Conservation (phyloP, 352 stramenopile species). For the Blastocystis sp. region DNA sequence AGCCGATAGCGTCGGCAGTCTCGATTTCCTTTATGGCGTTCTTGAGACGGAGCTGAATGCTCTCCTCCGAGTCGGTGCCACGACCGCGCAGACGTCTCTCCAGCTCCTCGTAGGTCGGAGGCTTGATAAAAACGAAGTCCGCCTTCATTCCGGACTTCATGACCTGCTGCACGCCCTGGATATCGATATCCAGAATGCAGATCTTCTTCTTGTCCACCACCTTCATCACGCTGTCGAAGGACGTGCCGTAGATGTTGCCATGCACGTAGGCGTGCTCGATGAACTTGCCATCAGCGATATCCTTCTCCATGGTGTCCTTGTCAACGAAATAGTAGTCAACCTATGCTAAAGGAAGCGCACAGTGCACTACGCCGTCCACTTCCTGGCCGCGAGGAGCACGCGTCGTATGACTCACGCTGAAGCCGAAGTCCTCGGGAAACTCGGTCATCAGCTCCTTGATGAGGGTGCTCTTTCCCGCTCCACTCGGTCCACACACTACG, state of each 20-base stretch:
- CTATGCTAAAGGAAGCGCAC: not conserved
- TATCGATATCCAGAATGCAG: conserved; percentile 97
- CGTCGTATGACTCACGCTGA: conserved; percentile 96
- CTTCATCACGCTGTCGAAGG: conserved; percentile 82
- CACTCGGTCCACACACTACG: conserved; percentile 85
- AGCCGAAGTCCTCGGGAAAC: conserved; percentile 87
- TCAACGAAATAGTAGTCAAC: conserved; percentile 93
- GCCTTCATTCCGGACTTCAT: conserved; percentile 83
- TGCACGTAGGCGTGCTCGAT: conserved; percentile 95
- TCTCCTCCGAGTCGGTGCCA: conserved; percentile 92
- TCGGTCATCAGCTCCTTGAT: conserved; percentile 83
- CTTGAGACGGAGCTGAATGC: conserved; percentile 87
- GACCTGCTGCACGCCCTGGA: conserved; percentile 93
- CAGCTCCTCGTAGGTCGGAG: conserved; percentile 90
- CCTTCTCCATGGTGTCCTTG: conserved; percentile 88
- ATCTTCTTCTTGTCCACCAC: conserved; percentile 91
- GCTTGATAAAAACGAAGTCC: conserved; percentile 91
- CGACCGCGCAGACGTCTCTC: conserved; percentile 89
- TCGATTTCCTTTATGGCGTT: conserved; percentile 91
- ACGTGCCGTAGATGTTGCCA: conserved; percentile 95
- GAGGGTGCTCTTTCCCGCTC: conserved; percentile 88
- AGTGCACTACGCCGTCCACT: conserved; percentile 85
- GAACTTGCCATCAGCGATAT: conserved; percentile 92
- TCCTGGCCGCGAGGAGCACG: conserved; percentile 89
- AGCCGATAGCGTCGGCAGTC: conserved; percentile 82